Percentiles rank a stretch among this genome's conserved stretches.
These are phyloP conservation scores for Penicillium lividum DNA, from an alignment of 495 filamentous ascomycete genomes.

Conservation along the genomic window DNA sequence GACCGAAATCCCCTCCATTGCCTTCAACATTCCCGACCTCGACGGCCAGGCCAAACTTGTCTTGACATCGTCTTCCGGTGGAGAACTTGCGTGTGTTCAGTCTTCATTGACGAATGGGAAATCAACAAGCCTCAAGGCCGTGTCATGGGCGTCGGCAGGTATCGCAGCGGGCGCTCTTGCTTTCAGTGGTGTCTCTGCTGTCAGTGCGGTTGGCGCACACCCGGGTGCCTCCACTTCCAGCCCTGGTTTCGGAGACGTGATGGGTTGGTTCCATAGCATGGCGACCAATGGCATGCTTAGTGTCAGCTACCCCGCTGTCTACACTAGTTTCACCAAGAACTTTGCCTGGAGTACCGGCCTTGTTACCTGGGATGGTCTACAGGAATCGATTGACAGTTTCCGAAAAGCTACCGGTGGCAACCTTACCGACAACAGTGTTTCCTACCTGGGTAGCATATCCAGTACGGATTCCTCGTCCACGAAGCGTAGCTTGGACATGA, in stretches of 20 bases:
- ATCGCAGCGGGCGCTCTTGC: constrained; percentile 84
- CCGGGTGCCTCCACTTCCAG: constrained; percentile 69
- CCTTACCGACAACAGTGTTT: constrained; percentile 73
- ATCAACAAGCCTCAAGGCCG: constrained; percentile 68
- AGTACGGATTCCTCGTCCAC: constrained; percentile 36
- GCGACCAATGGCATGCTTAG: constrained; percentile 96
- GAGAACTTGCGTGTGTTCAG: constrained; percentile 75
- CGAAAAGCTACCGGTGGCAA: constrained; percentile 80
- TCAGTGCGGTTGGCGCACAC: constrained; percentile 61
- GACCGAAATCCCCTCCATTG: constrained; percentile 80
- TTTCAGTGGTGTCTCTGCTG: constrained; percentile 70
- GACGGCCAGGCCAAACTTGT: constrained; percentile 82
- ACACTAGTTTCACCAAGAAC: constrained; percentile 85
- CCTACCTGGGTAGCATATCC: constrained; percentile 66
- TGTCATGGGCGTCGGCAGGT: constrained; percentile 82
- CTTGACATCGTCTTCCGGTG: constrained; percentile 61
- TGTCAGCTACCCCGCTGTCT: constrained; percentile 81
- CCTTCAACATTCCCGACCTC: constrained; percentile 88
- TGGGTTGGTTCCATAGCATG: constrained; percentile 89
- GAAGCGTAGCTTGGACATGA: constrained; percentile 57
- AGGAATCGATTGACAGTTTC: constrained; percentile 83
- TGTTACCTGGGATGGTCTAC: constrained; percentile 78
- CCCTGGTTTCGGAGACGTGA: constrained; percentile 82
- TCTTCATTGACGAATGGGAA: constrained; percentile 86
- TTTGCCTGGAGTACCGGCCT: constrained; percentile 91